A percentile compares a stretch with the other conserved stretches of the same genome.
Conservation (phyloP, 805 yeast species). For the Lipomyces sp. region DNA sequence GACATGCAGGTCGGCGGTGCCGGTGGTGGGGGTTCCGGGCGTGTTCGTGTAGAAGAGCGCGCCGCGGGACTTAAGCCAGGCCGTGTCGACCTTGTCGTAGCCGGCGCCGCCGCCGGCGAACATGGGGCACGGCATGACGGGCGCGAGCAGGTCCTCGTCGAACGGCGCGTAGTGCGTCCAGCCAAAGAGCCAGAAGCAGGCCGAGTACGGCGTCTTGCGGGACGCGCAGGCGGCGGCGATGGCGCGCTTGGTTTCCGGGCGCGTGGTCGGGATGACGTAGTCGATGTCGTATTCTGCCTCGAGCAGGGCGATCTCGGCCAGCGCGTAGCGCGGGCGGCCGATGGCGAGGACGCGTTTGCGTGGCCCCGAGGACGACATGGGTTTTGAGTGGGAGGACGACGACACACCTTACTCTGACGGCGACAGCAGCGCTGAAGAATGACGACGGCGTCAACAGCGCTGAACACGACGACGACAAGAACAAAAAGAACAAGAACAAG, state of each 20-base stretch:
- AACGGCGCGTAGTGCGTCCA: conserved; percentile 42
- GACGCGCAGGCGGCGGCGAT: conserved; percentile 42
- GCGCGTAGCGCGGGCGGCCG: conserved; percentile 29
- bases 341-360: conserved; percentile 18
- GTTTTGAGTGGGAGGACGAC: not conserved
- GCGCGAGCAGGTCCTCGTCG: conserved; percentile 45
- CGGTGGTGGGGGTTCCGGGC: conserved; percentile 51
- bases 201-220: conserved; percentile 41
- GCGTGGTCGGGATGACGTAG: conserved; percentile 12
- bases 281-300: conserved; percentile 36
- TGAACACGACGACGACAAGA: too few species aligned
- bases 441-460: too few species aligned
- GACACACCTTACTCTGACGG: too few species aligned
- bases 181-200: conserved; percentile 45
- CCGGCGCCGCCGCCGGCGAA: conserved; percentile 50
- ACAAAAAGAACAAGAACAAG: too few species aligned
- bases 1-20: conserved; percentile 57
- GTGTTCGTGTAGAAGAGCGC: conserved; percentile 54
- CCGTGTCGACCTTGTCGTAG: conserved; percentile 51
- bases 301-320: conserved; percentile 47
- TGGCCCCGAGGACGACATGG: too few species aligned
- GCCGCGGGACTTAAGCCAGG: conserved; percentile 41
- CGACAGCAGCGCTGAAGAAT: too few species aligned
- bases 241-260: conserved; percentile 36
- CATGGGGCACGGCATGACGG: conserved; percentile 45